Evolutionary conservation across 1,284 basidiomycete species (phyloP), one percentile per base, ranked within the genome.

Genomic region (Butyriboletus regius): DNA sequence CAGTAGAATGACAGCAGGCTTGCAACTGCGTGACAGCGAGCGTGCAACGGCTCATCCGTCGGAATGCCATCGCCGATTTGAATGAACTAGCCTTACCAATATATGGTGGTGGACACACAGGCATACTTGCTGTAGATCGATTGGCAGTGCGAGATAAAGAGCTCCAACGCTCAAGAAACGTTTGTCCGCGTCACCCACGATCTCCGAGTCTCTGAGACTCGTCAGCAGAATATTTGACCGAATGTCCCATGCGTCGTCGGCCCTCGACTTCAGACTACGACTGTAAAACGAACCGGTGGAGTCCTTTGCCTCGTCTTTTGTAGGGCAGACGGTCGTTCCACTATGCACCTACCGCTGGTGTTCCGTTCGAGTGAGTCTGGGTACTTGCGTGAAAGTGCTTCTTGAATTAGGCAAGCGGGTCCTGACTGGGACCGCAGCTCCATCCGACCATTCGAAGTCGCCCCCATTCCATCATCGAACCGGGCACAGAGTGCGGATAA

Each of bases 381-480:
- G n/a, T n/a, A n/a, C n/a, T n/a, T n/a, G n/a, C 50, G 51, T 53
- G 53, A 51, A 44, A 47, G 31, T 20, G 14, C 15, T n/a, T n/a
- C 35, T 44, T 40, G 46, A 39, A 56, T 51, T 58, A 39, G 54
- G 46, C 52, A 56, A 46, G 7, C 18, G 5, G 39, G 18, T 18
- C 26, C 6, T 20, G 38, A 13, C 15, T 37, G 20, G 36, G 13
- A 18, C 20, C 36, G 36, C 38, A 26, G 38, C n/a, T 31, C 29
- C 29, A 26, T 36, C 34, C 22, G 36, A 51, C 48, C 33, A 38
- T 22, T 28, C 33, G 18, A 40, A 20, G 24, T 22, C 31, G 5
- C 9, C n/a, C 15, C 18, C 29, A 26, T 10, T 13, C 42, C 31
- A n/a, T 8, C 36, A n/a, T 8, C 36, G 7, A 40, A 26, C 22